A percentile compares a stretch with the other conserved stretches of the same genome.
Conservation (phyloP, 352 stramenopile genomes). For the Globisporangium uncinulatum region DNA sequence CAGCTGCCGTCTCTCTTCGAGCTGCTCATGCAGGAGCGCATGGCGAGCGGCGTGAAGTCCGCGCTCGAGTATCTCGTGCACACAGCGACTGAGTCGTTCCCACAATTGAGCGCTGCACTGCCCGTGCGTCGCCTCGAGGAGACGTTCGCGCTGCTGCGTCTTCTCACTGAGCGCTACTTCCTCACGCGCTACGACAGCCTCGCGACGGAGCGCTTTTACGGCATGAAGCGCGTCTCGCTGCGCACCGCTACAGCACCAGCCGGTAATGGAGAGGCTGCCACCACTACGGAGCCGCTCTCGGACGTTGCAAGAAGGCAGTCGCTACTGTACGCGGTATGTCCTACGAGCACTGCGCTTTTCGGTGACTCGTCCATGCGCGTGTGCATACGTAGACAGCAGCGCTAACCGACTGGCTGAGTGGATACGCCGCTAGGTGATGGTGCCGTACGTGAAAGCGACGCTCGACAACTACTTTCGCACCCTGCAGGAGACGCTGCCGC, state of each 20-base stretch:
- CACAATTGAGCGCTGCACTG: conserved; percentile 40
- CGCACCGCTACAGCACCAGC: not conserved
- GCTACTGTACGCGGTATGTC: conserved; percentile 51
- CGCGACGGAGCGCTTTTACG: conserved; percentile 80
- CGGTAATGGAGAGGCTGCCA: conserved; percentile 4
- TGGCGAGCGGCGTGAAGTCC: conserved; percentile 68
- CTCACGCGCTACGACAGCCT: conserved; percentile 69
- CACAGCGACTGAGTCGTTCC: conserved; percentile 69
- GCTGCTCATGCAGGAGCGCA: conserved; percentile 84
- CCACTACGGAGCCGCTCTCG: conserved; percentile 40
- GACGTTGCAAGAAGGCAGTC: conserved; percentile 37
- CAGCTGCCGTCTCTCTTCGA: conserved; percentile 72
- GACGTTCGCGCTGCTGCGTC: conserved; percentile 63
- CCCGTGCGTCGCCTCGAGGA: conserved; percentile 73
- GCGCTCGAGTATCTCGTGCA: conserved; percentile 73
- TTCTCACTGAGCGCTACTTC: conserved; percentile 66
- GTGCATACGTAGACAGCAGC: not conserved
- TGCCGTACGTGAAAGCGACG: conserved; percentile 80
- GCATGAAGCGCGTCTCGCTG: conserved; percentile 77
- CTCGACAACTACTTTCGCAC: conserved; percentile 57
- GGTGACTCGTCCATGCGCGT: too few species aligned
- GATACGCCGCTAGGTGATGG: conserved; percentile 30
- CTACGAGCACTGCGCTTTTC: not conserved
- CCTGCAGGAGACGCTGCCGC: conserved; percentile 28
- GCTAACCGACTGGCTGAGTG: conserved; percentile 4